Evolutionary conservation across 2,329 filamentous ascomycete genomes (phyloP), one percentile per base, ranked within the genome.

Genomic region (Aspergillus sp.): DNA sequence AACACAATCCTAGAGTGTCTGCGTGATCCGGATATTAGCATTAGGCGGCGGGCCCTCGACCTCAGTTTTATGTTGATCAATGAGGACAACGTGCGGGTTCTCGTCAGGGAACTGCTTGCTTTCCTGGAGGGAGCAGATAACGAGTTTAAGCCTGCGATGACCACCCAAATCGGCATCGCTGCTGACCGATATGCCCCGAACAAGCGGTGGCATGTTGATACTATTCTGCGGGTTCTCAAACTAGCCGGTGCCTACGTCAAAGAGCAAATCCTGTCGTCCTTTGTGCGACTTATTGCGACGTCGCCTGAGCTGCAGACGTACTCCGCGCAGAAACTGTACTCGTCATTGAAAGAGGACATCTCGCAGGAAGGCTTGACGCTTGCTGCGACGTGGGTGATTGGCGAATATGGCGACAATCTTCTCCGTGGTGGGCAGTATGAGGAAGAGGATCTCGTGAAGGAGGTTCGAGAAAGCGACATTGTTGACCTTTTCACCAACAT

Each of bases 141-240:
- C 44, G 91, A 98, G 60, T 98, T 98, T 68, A 98, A 98, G 66
- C 85, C 91, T 5, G 85, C 86, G 33, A 95, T 98, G 88, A 98
- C 91, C 2, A 91, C 82, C 33, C 91, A 98, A 55, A 98, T 98
- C 57, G 91, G 91, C 15, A 86, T 98, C 49, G 91, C 93, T 8
- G 91, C 93, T 5, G 91, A 98, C 60, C 80, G 89, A 44, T 98
- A 86, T 61, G 84, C 91, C 2, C 93, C 91, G 1, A 96, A 91
- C 64, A 96, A 96, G 66, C 74, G 91, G 55, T 98, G 91, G 91
- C 91, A 98, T 56, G 82, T 96, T 47, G 91, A 98, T 53, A 98
- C 93, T 2, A 95, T 98, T 80, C 69, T 98, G 33, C 77, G 93
- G 14, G 86, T 98, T 15, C 64, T 98, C 47, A 94, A 88, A 37